phyloP scores from a whole-genome alignment of 805 yeast species.

The Saccharomycopsis amapae region DNA sequence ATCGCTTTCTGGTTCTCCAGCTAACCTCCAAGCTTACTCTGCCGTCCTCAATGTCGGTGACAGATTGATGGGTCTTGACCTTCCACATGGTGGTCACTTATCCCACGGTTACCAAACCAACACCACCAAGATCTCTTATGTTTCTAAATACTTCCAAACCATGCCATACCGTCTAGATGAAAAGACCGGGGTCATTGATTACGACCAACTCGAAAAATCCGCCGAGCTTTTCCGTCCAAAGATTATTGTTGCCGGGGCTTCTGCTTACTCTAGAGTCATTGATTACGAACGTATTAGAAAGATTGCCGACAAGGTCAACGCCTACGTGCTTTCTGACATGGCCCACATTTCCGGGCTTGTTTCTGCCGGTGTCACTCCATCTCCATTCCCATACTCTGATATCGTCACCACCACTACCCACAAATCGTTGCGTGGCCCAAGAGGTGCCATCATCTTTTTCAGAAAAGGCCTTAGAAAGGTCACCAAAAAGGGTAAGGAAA shows the following conservation, averaged over 20 bases:
- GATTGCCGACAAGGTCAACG: slow-evolving; percentile 96
- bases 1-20: slow-evolving; percentile 95
- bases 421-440: slow-evolving; percentile 97
- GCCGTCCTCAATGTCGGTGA: slow-evolving; percentile 94
- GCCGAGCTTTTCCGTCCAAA: slow-evolving; percentile 93
- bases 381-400: slow-evolving; percentile 96
- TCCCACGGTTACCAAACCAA: slow-evolving; percentile 98
- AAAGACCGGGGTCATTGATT: slow-evolving; percentile 91
- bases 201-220: slow-evolving; percentile 87
- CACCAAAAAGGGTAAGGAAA: slow-evolving; percentile 86
- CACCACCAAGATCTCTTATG: slow-evolving; percentile 82
- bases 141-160: slow-evolving; percentile 94
- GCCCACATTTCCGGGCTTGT: slow-evolving; percentile 96
- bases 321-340: slow-evolving; percentile 94
- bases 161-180: slow-evolving; percentile 96
- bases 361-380: slow-evolving; percentile 91
- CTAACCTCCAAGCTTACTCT: slow-evolving; percentile 93
- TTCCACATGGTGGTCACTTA: slow-evolving; percentile 98
- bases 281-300: slow-evolving; percentile 95
- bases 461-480: slow-evolving; percentile 89
- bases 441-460: slow-evolving; percentile 99
- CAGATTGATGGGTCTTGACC: slow-evolving; percentile 94
- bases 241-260: slow-evolving; percentile 94
- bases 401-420: slow-evolving; percentile 98
- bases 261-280: slow-evolving; percentile 94